phyloP scores from a whole-genome alignment of 2,329 filamentous ascomycete genomes.

The Aspergillus piperis region DNA sequence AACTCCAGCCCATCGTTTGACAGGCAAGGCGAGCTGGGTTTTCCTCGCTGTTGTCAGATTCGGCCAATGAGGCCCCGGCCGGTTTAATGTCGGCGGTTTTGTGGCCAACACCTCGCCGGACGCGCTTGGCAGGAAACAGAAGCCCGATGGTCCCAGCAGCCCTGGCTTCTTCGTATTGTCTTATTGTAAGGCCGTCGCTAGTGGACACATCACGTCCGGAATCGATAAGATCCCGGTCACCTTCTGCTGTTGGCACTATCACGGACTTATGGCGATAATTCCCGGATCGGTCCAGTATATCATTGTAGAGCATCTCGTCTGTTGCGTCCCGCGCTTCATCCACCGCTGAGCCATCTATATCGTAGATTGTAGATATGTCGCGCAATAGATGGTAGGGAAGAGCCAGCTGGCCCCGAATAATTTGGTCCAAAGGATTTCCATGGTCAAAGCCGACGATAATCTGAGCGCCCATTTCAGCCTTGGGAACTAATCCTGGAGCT shows the following conservation, averaged over 20 bases:
- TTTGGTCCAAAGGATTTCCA: slow-evolving; percentile 88
- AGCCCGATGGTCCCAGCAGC: slow-evolving; percentile 57
- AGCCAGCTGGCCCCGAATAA: slow-evolving; percentile 86
- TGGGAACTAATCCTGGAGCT: slow-evolving; percentile 63
- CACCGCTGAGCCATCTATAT: slow-evolving; percentile 64
- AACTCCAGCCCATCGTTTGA: slow-evolving; percentile 76
- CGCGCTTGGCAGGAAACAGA: slow-evolving; percentile 45
- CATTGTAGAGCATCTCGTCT: slow-evolving; percentile 91
- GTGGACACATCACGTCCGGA: slow-evolving; percentile 75
- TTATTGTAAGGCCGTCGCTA: slow-evolving; percentile 71
- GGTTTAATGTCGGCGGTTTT: slow-evolving; percentile 54
- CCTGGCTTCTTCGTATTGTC: slow-evolving; percentile 69
- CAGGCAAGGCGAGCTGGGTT: slow-evolving; percentile 76
- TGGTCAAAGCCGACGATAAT: slow-evolving; percentile 97
- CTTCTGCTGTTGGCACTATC: slow-evolving; percentile 71
- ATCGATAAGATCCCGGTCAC: slow-evolving; percentile 78
- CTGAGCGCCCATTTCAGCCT: slow-evolving; percentile 96
- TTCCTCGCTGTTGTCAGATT: slow-evolving; percentile 66
- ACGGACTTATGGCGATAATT: slow-evolving; percentile 80
- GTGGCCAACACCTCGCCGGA: slow-evolving; percentile 48
- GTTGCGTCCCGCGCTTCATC: slow-evolving; percentile 75
- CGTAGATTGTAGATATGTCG: slow-evolving; percentile 83
- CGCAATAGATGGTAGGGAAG: slow-evolving; percentile 81
- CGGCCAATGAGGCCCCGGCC: slow-evolving; percentile 52
- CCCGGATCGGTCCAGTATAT: slow-evolving; percentile 88